phyloP scores from a whole-genome alignment of 257 asterid genomes.

The Solanum lignicaule region DNA sequence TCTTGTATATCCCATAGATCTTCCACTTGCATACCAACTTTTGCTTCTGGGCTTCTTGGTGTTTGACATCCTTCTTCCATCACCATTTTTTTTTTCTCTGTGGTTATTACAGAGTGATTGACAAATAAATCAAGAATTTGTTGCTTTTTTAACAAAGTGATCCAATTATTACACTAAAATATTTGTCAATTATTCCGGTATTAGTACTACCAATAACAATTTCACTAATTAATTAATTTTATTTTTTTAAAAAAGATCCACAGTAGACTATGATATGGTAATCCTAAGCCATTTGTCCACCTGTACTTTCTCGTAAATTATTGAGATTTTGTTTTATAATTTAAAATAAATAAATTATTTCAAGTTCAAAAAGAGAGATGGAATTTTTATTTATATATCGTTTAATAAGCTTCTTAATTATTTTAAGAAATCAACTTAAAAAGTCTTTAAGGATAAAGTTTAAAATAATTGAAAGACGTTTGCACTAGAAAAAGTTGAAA shows the following conservation, averaged over 20 bases:
- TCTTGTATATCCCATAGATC: slow-evolving; percentile 91
- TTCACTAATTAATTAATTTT: background rate
- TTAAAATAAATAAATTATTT: too few relatives aligned
- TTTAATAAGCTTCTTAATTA: too few relatives aligned
- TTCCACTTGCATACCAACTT: slow-evolving; percentile 90
- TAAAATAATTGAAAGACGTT: background rate
- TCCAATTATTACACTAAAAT: background rate
- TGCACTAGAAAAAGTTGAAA: background rate
- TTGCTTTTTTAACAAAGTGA: slow-evolving; percentile 6
- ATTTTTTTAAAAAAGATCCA: background rate
- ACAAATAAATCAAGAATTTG: background rate
- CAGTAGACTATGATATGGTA: background rate
- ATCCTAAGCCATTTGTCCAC: background rate
- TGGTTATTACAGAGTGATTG: background rate
- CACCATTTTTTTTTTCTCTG: slow-evolving; percentile 14
- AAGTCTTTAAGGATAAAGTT: background rate
- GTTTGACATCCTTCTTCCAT: slow-evolving; percentile 47
- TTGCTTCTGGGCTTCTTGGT: slow-evolving; percentile 97
- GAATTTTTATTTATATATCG: too few relatives aligned
- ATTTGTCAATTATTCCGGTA: background rate
- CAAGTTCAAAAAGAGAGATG: too few relatives aligned
- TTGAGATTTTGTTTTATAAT: too few relatives aligned
- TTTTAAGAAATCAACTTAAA: too few relatives aligned
- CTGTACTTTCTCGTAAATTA: background rate
- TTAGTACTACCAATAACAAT: background rate